Evolutionary conservation across 192 early-diverging fungal genomes (phyloP), one percentile per base, ranked within the genome.

Genomic region (Umbelopsis vinacea): DNA sequence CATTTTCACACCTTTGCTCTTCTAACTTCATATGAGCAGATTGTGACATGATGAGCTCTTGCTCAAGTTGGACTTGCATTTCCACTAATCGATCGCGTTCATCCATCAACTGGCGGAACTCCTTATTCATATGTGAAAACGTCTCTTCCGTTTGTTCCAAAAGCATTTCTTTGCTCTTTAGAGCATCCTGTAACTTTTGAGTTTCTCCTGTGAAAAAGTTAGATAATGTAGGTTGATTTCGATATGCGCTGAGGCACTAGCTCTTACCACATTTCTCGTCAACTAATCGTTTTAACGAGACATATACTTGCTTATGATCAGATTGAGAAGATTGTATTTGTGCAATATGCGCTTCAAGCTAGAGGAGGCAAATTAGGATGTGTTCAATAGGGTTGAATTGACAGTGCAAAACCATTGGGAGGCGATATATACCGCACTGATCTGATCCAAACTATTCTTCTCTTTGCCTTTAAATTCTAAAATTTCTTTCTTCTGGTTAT

Each of bases 391-490:
- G 24, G n/a, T 46, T 14, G 29, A 43, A 0, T 69, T 70, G 45
- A 50, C 4, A 15, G 22, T 29, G 29, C 29, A 21, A n/a, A 40
- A 0, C 12, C 11, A 54, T 52, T 48, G 47, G 11, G 47, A 10
- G 19, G 12, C 12, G 15, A n/a, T 4, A 48, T n/a, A 48, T 80
- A 83, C 82, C 26, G 76, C 70, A 46, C 60, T 63, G 21, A 83
- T 83, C 48, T 83, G 82, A 7, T 83, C 73, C 7, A 83, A 55
- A 52, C 76, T 83, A 37, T 75, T 83, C 26, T 71, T 78, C 67
- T 83, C 82, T 66, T 83, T 83, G 24, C 63, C 63, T 43, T 83
- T 83, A 67, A 78, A 81, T 67, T 83, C 82, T 23, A 71, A 55
- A 66, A 83, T 74, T 23, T 83, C 82, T 24, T 68, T 63, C 52